Percentiles rank a stretch among this genome's conserved stretches.
These are phyloP conservation scores for Penicillium sp. DNA, from an alignment of 2,329 filamentous ascomycete species.

Conservation along the genomic window DNA sequence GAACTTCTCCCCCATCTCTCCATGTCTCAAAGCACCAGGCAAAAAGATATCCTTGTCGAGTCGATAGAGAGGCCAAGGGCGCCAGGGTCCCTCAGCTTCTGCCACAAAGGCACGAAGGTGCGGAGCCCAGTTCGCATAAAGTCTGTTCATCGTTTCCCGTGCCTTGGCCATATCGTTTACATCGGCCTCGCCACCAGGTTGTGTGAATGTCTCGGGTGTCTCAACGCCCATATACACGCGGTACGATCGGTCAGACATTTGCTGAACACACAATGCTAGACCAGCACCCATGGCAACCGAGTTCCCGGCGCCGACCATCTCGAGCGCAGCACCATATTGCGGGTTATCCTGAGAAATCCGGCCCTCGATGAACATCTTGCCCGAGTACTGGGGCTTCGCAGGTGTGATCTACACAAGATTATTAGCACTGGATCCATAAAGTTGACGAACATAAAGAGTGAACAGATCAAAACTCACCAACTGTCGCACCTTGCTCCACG, in stretches of 20 bases:
- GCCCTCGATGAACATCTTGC: conserved; percentile 33
- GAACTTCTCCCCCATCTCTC: background rate
- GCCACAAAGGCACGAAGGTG: conserved; percentile 18
- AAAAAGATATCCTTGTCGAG: conserved; percentile 15
- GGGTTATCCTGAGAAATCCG: conserved; percentile 27
- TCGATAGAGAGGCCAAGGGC: conserved; percentile 27
- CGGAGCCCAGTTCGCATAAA: conserved; percentile 11
- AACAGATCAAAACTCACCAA: conserved; percentile 22
- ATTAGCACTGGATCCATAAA: background rate
- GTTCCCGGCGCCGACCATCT: conserved; percentile 17
- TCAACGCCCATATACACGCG: conserved; percentile 22
- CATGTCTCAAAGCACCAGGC: background rate
- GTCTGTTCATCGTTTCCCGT: background rate
- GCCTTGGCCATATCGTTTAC: background rate
- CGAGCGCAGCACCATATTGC: conserved; percentile 22
- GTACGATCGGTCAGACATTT: conserved; percentile 18
- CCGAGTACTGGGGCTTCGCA: conserved; percentile 35
- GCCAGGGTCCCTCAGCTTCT: conserved; percentile 18
- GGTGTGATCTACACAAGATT: conserved; percentile 29
- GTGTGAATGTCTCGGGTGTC: background rate
- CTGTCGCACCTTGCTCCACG: conserved; percentile 43
- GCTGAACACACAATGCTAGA: conserved; percentile 16
- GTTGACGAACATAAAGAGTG: background rate
- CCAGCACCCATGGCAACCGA: conserved; percentile 4
- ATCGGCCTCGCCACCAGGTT: background rate